Base-by-base conservation (phyloP, 1,284 basidiomycete species). In the Vanrija sp. region DNA sequence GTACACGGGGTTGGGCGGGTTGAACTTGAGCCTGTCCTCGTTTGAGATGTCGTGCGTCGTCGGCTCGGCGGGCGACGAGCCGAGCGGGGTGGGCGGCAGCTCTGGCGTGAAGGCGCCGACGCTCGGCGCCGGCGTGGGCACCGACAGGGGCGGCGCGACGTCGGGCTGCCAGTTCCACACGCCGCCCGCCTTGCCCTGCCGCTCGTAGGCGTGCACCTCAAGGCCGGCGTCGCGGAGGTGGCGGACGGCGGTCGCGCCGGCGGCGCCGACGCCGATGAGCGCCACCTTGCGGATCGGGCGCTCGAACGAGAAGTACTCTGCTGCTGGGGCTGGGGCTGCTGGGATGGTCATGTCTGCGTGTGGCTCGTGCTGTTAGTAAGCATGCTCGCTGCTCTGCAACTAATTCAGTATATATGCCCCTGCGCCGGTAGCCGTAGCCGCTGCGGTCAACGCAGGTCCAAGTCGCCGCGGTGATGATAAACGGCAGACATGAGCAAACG, bases 1-100 rank as follows among this genome's bases (percentile, higher is more conserved):
- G 74, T 79, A 80, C 43, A 79, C 68, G 4, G 80, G 78, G 49
- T 78, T 79, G 2, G 78, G 63, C 19, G 66, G 65, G 20, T 75
- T 24, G 66, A 76, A 56, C 71, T 59, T 56, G 73, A 74, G n/a
- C 9, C 19, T 9, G 38, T 39, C 38, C 12, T 18, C 38, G n/a
- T 39, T 19, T 8, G 38, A 39, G n/a, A 39, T n/a, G n/a, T 18
- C 38, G n/a, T 39, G n/a, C 38, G 38, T 39, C n/a, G 31, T 14
- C 1, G 31, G 12, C 31, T 9, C 15, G 12, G 31, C 31, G 6
- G 31, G 12, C 31, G 12, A 9, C 12, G 31, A 2, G 31, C 31
- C 31, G 2, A 14, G 31, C 31, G 31, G 9, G 16, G 19, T 8
- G 9, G 38, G n/a, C 19, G 38, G 19, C 38, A n/a, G 4, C 7